Evolutionary conservation across 1,284 basidiomycete genomes (phyloP), one percentile per base, ranked within the genome.

Genomic region (Rhodotorula sp.): DNA sequence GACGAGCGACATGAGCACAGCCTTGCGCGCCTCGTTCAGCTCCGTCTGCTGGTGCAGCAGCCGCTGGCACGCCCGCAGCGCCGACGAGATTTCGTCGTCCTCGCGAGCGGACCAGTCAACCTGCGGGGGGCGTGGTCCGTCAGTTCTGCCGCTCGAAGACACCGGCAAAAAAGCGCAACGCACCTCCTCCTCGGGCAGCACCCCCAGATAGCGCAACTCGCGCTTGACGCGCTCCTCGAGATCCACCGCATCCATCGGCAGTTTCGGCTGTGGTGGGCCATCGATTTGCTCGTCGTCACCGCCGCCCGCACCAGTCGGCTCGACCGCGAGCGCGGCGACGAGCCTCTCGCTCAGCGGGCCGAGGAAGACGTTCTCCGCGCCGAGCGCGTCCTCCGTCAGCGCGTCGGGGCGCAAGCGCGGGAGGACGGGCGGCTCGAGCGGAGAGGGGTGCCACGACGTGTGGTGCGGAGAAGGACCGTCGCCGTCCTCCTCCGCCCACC

Each of bases 21-120:
- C 82, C 79, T 91, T 91, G 36, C 95, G 90, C 21, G 87, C 86
- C 78, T 92, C 92, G 84, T 98, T 98, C 70, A 88, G 85, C 15
- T 88, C 86, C 3, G 90, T 85, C 66, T 97, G 91, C 12, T 84
- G 84, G 10, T 89, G 87, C 7, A 98, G 85, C 75, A 91, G 88
- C n/a, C 86, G 84, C 81, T 98, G 95, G 41, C 92, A 91, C 70
- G 91, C 89, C 1, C 96, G 90, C 3, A 98, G 86, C 1, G 93
- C 91, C 4, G 91, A 89, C 4, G 94, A 90, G 70, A 98, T 91
- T 62, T 95, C 94, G 81, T 98, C 95, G 79, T 97, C 95, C 56
- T 93, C 90, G 64, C 89, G 87, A 58, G 88, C 85, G 2, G 87
- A 84, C 75, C 75, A 76, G 58, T 76, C 75, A 64, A 69, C 62